These are phyloP conservation scores for Prunus dulcis DNA, from an alignment of 306 rosid genomes.

Conservation along the genomic window DNA sequence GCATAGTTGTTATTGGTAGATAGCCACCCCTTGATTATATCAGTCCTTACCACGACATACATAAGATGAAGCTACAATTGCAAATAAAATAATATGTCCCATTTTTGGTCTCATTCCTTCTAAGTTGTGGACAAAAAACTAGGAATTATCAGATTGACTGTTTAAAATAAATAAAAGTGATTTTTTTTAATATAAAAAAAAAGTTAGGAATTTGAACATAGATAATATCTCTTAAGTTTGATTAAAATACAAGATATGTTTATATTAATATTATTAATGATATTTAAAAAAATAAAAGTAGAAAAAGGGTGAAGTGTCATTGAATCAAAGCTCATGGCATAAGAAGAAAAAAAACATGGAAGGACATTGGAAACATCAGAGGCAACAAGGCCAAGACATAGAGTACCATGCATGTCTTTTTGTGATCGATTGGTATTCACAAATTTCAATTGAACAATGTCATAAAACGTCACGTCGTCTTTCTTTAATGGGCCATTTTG, in stretches of 20 bases:
- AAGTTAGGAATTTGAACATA: background rate
- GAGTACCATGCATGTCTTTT: conserved; percentile 3
- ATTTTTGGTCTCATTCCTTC: background rate
- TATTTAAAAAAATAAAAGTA: background rate
- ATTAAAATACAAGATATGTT: background rate
- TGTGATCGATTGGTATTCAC: background rate
- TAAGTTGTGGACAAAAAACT: background rate
- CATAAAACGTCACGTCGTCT: conserved; percentile 28
- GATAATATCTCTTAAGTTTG: background rate
- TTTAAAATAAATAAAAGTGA: too few species aligned
- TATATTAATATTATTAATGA: too few species aligned
- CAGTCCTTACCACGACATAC: too few species aligned
- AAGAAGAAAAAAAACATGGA: conserved; percentile 12
- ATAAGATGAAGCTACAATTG: background rate
- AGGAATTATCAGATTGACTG: too few species aligned
- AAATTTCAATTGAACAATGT: background rate
- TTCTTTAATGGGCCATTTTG: conserved; percentile 11
- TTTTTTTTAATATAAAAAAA: background rate
- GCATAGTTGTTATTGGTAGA: too few species aligned
- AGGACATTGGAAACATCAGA: conserved; percentile 36
- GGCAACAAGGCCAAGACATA: conserved; percentile 6
- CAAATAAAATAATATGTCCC: too few species aligned
- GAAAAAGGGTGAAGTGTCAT: background rate
- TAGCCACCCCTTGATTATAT: too few species aligned
- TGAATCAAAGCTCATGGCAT: background rate